Conservation (phyloP, 148 eudicot genomes). For the Vaccinium macrocarpon region DNA sequence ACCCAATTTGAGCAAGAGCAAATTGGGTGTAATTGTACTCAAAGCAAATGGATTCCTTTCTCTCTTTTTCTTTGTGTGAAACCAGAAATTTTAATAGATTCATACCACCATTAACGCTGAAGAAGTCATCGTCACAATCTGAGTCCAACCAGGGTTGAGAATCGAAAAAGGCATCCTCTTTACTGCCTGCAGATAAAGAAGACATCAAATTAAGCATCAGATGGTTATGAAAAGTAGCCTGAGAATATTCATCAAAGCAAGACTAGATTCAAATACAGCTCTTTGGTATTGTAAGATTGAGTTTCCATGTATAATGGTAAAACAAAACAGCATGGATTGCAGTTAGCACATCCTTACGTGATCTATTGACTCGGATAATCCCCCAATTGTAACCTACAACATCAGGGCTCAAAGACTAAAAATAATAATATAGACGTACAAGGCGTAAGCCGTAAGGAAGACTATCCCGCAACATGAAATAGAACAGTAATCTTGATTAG, state of each 20-base stretch:
- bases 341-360: background rate
- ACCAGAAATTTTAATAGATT: background rate
- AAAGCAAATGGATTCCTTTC: background rate
- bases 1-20: background rate
- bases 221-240: background rate
- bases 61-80: background rate
- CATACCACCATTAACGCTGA: constrained; percentile 83
- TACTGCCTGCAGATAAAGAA: constrained; percentile 53
- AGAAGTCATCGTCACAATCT: constrained; percentile 82
- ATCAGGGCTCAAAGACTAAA: background rate
- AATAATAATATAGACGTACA: background rate
- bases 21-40: background rate
- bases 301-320: background rate
- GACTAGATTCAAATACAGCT: background rate
- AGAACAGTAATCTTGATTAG: background rate
- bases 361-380: background rate
- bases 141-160: constrained; percentile 86
- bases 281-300: background rate
- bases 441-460: background rate
- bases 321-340: background rate
- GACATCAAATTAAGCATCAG: background rate
- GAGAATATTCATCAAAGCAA: background rate
- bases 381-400: background rate
- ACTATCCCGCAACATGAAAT: background rate
- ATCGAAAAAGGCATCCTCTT: constrained; percentile 74